These are phyloP conservation scores for Phanerochaete carnosa DNA, from an alignment of 768 basidiomycete species.

Conservation along the genomic window DNA sequence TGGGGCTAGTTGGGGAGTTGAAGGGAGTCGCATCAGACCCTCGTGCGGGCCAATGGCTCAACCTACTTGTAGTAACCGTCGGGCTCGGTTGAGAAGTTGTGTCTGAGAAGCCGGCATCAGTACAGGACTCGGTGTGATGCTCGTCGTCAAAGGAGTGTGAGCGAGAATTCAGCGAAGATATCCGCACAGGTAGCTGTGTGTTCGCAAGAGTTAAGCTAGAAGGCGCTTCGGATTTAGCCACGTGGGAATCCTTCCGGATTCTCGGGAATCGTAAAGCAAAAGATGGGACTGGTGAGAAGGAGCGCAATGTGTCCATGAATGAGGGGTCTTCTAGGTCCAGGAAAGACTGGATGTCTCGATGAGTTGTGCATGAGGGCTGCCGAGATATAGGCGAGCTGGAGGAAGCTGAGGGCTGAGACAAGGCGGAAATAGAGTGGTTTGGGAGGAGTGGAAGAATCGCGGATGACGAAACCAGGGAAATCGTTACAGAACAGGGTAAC, in stretches of 20 bases:
- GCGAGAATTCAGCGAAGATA: neutral
- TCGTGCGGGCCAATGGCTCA: neutral
- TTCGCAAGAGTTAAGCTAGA: neutral
- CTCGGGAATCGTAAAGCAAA: neutral
- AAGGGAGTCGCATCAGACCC: neutral
- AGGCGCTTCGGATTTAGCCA: neutral
- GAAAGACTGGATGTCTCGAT: neutral
- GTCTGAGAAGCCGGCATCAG: neutral
- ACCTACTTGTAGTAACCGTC: neutral
- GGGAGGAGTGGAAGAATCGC: neutral
- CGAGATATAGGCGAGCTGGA: neutral
- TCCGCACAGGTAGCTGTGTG: neutral
- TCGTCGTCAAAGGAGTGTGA: neutral
- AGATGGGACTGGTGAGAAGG: neutral
- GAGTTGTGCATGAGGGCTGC: neutral
- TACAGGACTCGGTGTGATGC: neutral
- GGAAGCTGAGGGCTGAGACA: neutral
- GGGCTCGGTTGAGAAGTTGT: neutral
- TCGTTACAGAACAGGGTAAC: neutral
- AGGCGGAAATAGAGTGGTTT: slow-evolving; percentile 10
- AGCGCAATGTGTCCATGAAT: neutral
- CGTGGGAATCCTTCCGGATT: neutral
- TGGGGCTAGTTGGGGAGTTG: neutral
- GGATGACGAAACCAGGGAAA: neutral
- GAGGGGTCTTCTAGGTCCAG: neutral